Evolutionary conservation across 495 filamentous ascomycete genomes (phyloP), one percentile per base, ranked within the genome.

Genomic region (Neurospora discreta): DNA sequence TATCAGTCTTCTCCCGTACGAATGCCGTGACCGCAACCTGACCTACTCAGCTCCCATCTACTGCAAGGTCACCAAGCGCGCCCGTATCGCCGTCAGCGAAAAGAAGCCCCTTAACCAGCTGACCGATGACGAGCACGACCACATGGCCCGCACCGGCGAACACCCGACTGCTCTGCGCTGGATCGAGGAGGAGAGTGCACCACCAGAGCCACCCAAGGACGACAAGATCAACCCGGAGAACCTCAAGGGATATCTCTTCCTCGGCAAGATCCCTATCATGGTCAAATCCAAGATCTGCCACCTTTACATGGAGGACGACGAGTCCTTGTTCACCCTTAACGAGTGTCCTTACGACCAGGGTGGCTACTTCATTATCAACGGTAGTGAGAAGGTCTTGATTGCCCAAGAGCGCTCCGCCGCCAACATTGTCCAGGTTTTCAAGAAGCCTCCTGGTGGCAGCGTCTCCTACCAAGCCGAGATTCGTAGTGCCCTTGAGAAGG

Each of bases 291-390:
- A 94, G 77, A 92, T 94, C 74, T 99, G 95, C 83, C 90, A 93
- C 69, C 82, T 99, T 73, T 91, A 90, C 76, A 89, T 91, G 71
- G 85, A 94, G 75, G 86, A 86, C 69, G 94, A 98, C 72, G 88
- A 92, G 69, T 88, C 90, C 20, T 85, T 98, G 1, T 97, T 95
- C 77, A 84, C 89, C 13, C 89, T 92, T 81, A 95, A 95, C 77
- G 95, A 99, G 81, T 99, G 95, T 71, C 95, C 96, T 0, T 98
- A 97, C 80, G 95, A 99, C 77, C 95, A 95, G 74, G 95, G 95
- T 68, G 95, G 95, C 71, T 99, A 99, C 75, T 99, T 99, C 80
- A 91, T 99, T 73, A 98, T 99, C 83, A 99, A 98, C 82, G 95
- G 95, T n/a, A 95, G 92, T 79, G 95, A 99, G 80, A 99, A 99